Conservation (phyloP, 768 basidiomycete genomes). For the Hericium erinaceus region DNA sequence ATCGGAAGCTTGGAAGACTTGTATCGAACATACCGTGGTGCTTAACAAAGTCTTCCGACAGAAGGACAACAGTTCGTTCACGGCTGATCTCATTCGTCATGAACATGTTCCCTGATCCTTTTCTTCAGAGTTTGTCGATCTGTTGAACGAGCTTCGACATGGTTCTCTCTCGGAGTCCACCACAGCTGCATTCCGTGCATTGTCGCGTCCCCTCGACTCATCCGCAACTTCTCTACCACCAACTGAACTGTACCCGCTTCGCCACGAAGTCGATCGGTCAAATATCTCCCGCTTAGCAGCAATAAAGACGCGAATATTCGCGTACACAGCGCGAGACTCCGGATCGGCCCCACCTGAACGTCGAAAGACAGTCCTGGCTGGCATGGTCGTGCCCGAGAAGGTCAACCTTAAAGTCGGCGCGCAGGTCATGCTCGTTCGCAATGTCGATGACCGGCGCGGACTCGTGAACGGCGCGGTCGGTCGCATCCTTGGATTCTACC, state of each 20-base stretch:
- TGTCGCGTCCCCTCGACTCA: constrained; percentile 28
- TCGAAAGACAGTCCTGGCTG: constrained; percentile 46
- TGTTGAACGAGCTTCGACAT: constrained; percentile 69
- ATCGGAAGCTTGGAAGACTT: constrained; percentile 46
- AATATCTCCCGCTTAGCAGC: constrained; percentile 46
- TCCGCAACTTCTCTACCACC: constrained; percentile 27
- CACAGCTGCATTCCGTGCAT: constrained; percentile 36
- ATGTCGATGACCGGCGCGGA: constrained; percentile 36
- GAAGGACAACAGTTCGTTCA: constrained; percentile 48
- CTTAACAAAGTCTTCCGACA: constrained; percentile 70
- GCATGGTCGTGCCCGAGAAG: constrained; percentile 48
- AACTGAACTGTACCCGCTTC: constrained; percentile 53
- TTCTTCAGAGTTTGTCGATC: constrained; percentile 49
- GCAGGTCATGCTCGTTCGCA: constrained; percentile 68
- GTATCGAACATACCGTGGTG: constrained; percentile 50
- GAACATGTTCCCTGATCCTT: background rate
- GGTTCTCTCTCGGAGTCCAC: constrained; percentile 42
- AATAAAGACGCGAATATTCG: constrained; percentile 32
- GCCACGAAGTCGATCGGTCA: constrained; percentile 59
- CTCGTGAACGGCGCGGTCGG: constrained; percentile 71
- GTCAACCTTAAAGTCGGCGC: constrained; percentile 52
- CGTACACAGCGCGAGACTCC: constrained; percentile 46
- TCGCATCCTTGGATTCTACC: constrained; percentile 44
- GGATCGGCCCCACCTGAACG: constrained; percentile 30
- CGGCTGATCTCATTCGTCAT: background rate